phyloP scores from a whole-genome alignment of 2,329 filamentous ascomycete genomes.

The Clonostachys solani region DNA sequence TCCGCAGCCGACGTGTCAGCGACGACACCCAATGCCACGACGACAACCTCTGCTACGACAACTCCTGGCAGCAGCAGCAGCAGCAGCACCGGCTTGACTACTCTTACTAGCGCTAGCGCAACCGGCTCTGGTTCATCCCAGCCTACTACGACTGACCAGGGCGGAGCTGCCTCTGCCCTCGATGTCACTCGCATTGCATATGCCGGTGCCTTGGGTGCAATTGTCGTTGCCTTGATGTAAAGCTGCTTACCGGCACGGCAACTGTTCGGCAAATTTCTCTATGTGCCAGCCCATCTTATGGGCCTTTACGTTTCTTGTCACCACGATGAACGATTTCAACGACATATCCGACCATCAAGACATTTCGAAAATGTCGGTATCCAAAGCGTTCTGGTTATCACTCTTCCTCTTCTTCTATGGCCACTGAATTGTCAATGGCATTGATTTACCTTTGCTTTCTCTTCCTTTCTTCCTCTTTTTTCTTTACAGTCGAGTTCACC shows the following conservation, averaged over 20 bases:
- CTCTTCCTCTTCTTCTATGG: too few relatives aligned
- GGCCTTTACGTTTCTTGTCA: background rate
- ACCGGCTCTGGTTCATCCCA: background rate
- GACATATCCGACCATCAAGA: background rate
- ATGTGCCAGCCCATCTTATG: background rate
- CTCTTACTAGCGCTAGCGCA: background rate
- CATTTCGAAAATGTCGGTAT: background rate
- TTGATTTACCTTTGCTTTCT: background rate
- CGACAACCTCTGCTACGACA: conserved; percentile 14
- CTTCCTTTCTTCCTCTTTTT: background rate
- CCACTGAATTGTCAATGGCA: background rate
- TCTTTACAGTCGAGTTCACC: background rate
- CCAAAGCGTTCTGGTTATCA: too few relatives aligned
- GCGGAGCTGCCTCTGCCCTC: conserved; percentile 27
- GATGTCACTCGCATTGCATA: conserved; percentile 37
- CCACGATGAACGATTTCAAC: background rate
- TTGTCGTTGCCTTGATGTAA: conserved; percentile 3
- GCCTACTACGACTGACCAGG: background rate
- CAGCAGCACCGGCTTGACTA: conserved; percentile 15
- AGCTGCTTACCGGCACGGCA: background rate
- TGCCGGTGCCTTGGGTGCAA: conserved; percentile 22
- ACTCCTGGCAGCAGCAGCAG: conserved; percentile 7
- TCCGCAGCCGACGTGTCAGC: conserved; percentile 28
- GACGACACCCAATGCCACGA: conserved; percentile 19
- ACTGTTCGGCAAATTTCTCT: background rate